These are phyloP conservation scores for Lanmaoa pseudosensibilis DNA, from an alignment of 768 basidiomycete genomes.

Conservation along the genomic window DNA sequence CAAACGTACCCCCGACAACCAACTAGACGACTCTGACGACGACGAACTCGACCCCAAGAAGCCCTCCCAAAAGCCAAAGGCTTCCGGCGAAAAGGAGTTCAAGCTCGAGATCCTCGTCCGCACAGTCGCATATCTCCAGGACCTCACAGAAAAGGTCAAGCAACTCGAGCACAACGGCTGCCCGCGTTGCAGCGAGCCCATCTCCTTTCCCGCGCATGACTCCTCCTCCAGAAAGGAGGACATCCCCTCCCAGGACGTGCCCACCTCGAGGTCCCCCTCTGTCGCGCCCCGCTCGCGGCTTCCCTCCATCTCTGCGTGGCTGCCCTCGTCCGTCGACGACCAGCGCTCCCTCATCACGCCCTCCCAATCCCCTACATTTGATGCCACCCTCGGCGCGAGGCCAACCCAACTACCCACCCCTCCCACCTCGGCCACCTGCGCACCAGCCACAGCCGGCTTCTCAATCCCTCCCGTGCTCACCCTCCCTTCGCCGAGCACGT, in stretches of 20 bases:
- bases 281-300: conserved; percentile 40
- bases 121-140: conserved; percentile 77
- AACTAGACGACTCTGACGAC: conserved; percentile 34
- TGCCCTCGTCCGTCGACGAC: conserved; percentile 37
- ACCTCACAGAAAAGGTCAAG: conserved; percentile 57
- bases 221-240: background rate
- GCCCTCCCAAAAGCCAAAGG: conserved; percentile 31
- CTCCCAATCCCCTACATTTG: conserved; percentile 37
- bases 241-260: background rate
- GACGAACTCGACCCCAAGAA: conserved; percentile 31
- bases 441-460: conserved; percentile 36
- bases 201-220: conserved; percentile 13
- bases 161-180: conserved; percentile 39
- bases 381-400: conserved; percentile 20
- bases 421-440: conserved; percentile 54
- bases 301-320: conserved; percentile 71
- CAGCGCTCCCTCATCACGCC: conserved; percentile 32
- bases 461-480: conserved; percentile 43
- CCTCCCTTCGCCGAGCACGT: conserved; percentile 36
- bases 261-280: conserved; percentile 8
- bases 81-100: conserved; percentile 78
- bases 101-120: conserved; percentile 88
- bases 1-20: conserved; percentile 31
- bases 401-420: conserved; percentile 50
- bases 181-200: conserved; percentile 23